Evolutionary conservation across 2,329 filamentous ascomycete genomes (phyloP).

Genomic region (Botrytis hyacinthi): DNA sequence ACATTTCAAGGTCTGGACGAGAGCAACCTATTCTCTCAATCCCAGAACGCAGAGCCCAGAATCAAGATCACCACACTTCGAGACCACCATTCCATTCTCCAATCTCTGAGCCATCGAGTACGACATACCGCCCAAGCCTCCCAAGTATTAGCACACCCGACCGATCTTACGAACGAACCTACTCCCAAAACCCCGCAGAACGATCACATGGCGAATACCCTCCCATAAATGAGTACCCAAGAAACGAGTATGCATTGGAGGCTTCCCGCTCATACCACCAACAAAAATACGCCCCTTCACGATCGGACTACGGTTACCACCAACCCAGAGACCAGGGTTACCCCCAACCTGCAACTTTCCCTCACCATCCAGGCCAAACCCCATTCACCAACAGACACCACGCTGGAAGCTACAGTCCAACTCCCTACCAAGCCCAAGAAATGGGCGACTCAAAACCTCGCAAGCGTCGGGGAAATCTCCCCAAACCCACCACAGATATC

Average conservation of each 20-base stretch:
- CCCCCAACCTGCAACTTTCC: not conserved
- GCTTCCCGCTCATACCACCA: constrained; percentile 1
- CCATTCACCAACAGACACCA: constrained; percentile 29
- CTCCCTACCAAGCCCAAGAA: constrained; percentile 20
- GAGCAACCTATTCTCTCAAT: not conserved
- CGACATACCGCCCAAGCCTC: not conserved
- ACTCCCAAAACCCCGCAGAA: not conserved
- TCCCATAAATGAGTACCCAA: not conserved
- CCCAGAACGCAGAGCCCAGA: not conserved
- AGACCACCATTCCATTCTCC: constrained; percentile 11
- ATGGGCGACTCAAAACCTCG: constrained; percentile 37
- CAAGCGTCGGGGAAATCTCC: constrained; percentile 77
- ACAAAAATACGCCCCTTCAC: constrained; percentile 6
- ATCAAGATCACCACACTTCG: not conserved
- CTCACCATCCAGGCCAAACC: constrained; percentile 27
- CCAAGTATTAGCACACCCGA: not conserved
- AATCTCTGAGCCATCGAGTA: constrained; percentile 12
- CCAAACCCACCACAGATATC: constrained; percentile 84
- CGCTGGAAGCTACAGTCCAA: not conserved
- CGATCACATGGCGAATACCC: not conserved
- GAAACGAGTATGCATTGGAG: constrained; percentile 17
- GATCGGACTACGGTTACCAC: constrained; percentile 20
- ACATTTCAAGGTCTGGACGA: not conserved
- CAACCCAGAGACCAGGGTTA: constrained; percentile 18
- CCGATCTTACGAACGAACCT: constrained; percentile 1